phyloP scores from a whole-genome alignment of 352 stramenopile genomes.

The Phytophthora tentaculata region DNA sequence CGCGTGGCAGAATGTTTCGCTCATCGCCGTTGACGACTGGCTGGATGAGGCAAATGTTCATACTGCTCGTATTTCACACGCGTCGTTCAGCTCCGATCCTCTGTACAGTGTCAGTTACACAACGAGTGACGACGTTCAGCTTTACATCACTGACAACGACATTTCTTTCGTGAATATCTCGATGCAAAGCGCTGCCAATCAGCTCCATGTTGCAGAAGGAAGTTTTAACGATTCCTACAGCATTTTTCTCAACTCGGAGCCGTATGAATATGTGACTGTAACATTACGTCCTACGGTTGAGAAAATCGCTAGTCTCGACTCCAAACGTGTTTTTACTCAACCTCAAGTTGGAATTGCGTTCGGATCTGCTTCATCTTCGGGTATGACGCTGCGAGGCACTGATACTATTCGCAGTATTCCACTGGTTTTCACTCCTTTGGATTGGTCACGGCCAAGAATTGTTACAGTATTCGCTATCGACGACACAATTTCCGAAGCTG shows the following conservation, averaged over 20 bases:
- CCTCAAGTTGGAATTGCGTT: constrained; percentile 43
- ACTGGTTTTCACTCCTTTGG: constrained; percentile 69
- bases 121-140: constrained; percentile 24
- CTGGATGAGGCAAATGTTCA: constrained; percentile 64
- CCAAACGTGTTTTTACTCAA: constrained; percentile 24
- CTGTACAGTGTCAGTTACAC: constrained; percentile 51
- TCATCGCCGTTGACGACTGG: constrained; percentile 69
- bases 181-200: constrained; percentile 31
- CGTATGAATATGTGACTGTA: constrained; percentile 66
- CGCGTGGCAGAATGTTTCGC: constrained; percentile 58
- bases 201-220: constrained; percentile 71
- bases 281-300: constrained; percentile 48
- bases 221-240: constrained; percentile 84
- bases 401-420: constrained; percentile 33
- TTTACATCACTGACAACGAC: constrained; percentile 75
- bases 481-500: constrained; percentile 60
- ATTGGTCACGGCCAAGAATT: constrained; percentile 53
- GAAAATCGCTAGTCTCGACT: constrained; percentile 43
- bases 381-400: constrained; percentile 12
- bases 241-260: constrained; percentile 63
- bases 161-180: constrained; percentile 69
- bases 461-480: constrained; percentile 69
- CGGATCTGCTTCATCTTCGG: constrained; percentile 26
- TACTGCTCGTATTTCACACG: constrained; percentile 54
- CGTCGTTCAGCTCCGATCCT: constrained; percentile 50